These are phyloP conservation scores for Zymoseptoria passerinii DNA, from an alignment of 2,329 filamentous ascomycete genomes.

Conservation along the genomic window DNA sequence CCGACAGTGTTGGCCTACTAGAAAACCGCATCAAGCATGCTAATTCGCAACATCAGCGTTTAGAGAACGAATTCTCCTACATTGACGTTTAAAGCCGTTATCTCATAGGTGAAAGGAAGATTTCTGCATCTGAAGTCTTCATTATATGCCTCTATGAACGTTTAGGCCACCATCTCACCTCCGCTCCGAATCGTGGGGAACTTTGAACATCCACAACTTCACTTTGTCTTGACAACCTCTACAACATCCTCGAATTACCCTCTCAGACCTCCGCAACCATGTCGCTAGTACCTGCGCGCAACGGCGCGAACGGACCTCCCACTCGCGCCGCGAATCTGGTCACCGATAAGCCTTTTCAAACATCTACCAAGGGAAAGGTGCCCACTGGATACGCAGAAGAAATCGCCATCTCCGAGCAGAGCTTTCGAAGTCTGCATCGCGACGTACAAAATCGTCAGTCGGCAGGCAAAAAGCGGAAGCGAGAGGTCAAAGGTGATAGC, in stretches of 20 bases:
- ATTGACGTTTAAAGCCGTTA: too few species aligned
- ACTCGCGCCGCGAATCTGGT: constrained; percentile 21
- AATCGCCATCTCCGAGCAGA: constrained; percentile 80
- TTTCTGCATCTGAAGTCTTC: too few species aligned
- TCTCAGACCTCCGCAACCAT: constrained; percentile 7
- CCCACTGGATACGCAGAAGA: constrained; percentile 80
- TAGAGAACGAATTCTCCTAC: too few species aligned
- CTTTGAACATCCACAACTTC: not conserved
- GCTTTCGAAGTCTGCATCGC: constrained; percentile 79
- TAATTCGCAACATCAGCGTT: too few species aligned
- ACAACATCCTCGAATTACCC: not conserved
- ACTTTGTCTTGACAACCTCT: not conserved
- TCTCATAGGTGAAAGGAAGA: too few species aligned
- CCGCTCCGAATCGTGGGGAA: not conserved
- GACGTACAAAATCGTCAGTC: constrained; percentile 52
- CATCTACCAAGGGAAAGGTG: constrained; percentile 37
- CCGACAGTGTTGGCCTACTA: too few species aligned
- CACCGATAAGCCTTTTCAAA: constrained; percentile 23
- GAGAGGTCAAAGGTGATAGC: constrained; percentile 79
- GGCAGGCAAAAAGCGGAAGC: constrained; percentile 62
- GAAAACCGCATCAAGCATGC: too few species aligned
- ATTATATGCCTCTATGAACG: too few species aligned
- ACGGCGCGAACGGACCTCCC: constrained; percentile 29
- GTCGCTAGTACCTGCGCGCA: constrained; percentile 28
- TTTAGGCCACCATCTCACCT: not conserved